Base-by-base conservation (phyloP, 768 basidiomycete genomes). In the Tubosaeta brunneosetosa region DNA sequence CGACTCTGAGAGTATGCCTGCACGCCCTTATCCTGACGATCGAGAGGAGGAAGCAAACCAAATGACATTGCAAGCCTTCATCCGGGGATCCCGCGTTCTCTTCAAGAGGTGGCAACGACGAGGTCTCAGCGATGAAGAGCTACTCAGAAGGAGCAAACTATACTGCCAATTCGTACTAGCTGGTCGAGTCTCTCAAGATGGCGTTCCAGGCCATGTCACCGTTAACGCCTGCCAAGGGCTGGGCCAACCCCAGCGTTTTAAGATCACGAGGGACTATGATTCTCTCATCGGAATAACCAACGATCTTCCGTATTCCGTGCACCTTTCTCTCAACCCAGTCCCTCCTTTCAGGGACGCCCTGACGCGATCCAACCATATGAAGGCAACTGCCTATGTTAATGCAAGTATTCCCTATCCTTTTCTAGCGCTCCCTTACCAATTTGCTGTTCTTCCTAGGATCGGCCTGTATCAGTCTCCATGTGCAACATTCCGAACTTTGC, bases 231-330 rank as follows among this genome's bases (percentile, higher is more conserved):
- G 16, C 16, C 43, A 44, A 11, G 27, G 7, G 2, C 16, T 14
- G 4, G n/a, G 7, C 0, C 16, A 4, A 44, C 44, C 27, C 31
- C 10, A 26, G 13, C 29, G 8, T 6, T 9, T 6, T 48, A 0
- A 22, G 22, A 22, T 22, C 22, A 51, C 54, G 17, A 4, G 29
- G 0, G 40, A 58, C 29, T 55, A 25, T 14, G 44, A 58, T n/a
- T 58, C 50, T 0, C 29, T 58, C 25, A 55, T 58, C 1, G 50
- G 54, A 29, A 49, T 37, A 12, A 50, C 56, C 0, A 27, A 37
- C 1, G 26, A 42, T 6, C 34, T 58, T 0, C 54, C 54, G 0
- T 58, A 55, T 10, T 7, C 1, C 4, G 42, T 51, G 1, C 7
- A 47, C 0, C 1, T 58, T 0, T 14, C 38, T 0, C 16, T 58